Conservation (phyloP, 1,284 basidiomycete species). For the Heterobasidion occidentale region DNA sequence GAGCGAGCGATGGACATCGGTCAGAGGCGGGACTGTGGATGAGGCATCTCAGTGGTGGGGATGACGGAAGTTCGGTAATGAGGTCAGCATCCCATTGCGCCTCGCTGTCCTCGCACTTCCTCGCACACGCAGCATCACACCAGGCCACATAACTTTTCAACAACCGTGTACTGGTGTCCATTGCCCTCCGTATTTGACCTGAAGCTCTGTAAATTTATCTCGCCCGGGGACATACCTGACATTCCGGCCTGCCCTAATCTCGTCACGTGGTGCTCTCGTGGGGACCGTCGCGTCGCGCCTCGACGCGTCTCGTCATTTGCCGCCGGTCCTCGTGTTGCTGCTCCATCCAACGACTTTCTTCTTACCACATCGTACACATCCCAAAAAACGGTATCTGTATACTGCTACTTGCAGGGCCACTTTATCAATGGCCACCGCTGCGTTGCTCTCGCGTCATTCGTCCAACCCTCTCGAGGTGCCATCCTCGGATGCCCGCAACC, state of each 20-base stretch:
- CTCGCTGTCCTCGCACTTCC: no score
- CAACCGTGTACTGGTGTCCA: no score
- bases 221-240: no score
- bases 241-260: background rate
- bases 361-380: no score
- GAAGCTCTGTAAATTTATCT: no score
- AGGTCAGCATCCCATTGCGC: background rate
- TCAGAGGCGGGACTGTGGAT: background rate
- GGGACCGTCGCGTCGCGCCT: background rate
- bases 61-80: background rate
- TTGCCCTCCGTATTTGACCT: no score
- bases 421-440: slow-evolving; percentile 20
- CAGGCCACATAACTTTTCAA: no score
- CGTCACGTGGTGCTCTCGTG: background rate
- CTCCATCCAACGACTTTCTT: no score
- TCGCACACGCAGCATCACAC: no score
- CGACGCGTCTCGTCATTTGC: background rate
- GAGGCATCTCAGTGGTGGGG: background rate
- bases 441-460: slow-evolving; percentile 62
- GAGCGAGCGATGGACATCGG: background rate
- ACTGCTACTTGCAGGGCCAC: background rate
- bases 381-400: no score
- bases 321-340: no score
- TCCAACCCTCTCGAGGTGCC: slow-evolving; percentile 70
- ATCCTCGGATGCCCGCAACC: slow-evolving; percentile 54